phyloP scores from a whole-genome alignment of 371 early-diverging fungal genomes.

The Apophysomyces ossiformis region DNA sequence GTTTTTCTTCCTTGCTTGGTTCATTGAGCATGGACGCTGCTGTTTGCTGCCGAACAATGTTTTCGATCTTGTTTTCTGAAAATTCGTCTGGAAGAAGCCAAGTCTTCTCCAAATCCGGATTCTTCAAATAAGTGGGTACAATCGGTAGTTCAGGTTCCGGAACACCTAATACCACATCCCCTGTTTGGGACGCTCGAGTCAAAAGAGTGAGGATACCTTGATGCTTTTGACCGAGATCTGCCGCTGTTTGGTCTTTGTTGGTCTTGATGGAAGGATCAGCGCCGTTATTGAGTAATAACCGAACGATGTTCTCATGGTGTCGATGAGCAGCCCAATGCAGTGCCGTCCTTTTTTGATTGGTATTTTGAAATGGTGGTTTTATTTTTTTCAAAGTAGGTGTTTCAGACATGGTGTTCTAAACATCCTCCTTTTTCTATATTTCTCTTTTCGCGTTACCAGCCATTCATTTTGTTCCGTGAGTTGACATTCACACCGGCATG shows the following conservation, averaged over 20 bases:
- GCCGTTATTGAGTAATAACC: slow-evolving; percentile 57
- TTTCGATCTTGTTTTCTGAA: slow-evolving; percentile 49
- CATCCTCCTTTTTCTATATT: too few relatives aligned
- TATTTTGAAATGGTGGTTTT: too few relatives aligned
- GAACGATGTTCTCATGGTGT: slow-evolving; percentile 59
- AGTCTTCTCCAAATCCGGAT: slow-evolving; percentile 72
- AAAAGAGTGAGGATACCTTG: slow-evolving; percentile 46
- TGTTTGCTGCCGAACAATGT: slow-evolving; percentile 30
- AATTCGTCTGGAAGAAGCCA: slow-evolving; percentile 77
- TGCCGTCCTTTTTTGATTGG: slow-evolving; percentile 57
- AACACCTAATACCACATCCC: neutral
- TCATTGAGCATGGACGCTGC: slow-evolving; percentile 21
- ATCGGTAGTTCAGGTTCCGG: slow-evolving; percentile 51
- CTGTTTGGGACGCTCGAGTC: slow-evolving; percentile 4
- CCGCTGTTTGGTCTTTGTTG: slow-evolving; percentile 61
- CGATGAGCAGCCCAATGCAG: slow-evolving; percentile 77
- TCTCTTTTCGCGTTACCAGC: slow-evolving; percentile 52
- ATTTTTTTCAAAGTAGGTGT: too few relatives aligned
- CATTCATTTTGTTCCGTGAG: slow-evolving; percentile 69
- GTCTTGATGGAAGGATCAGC: slow-evolving; percentile 60
- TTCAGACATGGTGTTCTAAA: too few relatives aligned
- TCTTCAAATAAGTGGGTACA: slow-evolving; percentile 70
- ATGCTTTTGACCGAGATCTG: slow-evolving; percentile 60
- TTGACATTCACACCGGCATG: slow-evolving; percentile 68
- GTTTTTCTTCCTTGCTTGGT: slow-evolving; percentile 1